Percentiles rank a stretch among this genome's conserved stretches.
phyloP scores from a whole-genome alignment of 176 grass and related monocot genomes.

The Aegilops speltoides region DNA sequence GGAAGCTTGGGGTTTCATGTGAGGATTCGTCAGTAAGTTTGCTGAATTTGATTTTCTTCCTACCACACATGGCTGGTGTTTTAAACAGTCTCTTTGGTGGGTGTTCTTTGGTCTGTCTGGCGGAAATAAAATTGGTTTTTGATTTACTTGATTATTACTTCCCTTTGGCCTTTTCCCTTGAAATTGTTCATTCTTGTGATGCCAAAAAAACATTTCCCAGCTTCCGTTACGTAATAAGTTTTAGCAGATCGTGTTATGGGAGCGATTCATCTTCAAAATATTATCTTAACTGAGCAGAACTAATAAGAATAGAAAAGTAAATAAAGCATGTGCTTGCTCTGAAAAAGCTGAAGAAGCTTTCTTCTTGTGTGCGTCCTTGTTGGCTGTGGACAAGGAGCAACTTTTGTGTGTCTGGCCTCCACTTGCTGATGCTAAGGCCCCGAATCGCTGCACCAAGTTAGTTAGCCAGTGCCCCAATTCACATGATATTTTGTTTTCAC shows the following conservation, averaged over 20 bases:
- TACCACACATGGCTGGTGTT: not conserved
- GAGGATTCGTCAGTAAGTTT: not conserved
- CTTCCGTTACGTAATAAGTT: not conserved
- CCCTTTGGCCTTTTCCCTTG: not conserved
- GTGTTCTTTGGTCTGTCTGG: not conserved
- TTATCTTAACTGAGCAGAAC: not conserved
- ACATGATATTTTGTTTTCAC: not conserved
- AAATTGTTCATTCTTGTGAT: not conserved
- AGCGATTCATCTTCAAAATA: not conserved
- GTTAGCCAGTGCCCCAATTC: not conserved
- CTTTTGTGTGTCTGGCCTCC: slow-evolving; percentile 15
- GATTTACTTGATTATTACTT: not conserved
- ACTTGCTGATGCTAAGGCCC: slow-evolving; percentile 16
- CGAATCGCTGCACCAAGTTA: not conserved
- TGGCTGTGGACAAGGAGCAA: not conserved
- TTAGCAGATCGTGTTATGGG: not conserved
- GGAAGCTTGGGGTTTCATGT: not conserved
- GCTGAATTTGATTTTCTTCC: not conserved
- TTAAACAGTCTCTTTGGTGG: not conserved
- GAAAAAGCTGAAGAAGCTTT: slow-evolving; percentile 30
- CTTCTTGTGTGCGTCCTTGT: not conserved
- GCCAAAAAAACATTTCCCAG: not conserved
- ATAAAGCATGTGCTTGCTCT: not conserved
- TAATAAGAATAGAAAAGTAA: not conserved
- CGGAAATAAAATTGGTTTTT: not conserved